A percentile compares a stretch with the other conserved stretches of the same genome.
These are phyloP conservation scores for Jasminum sambac DNA, from an alignment of 257 asterid species.

Conservation along the genomic window DNA sequence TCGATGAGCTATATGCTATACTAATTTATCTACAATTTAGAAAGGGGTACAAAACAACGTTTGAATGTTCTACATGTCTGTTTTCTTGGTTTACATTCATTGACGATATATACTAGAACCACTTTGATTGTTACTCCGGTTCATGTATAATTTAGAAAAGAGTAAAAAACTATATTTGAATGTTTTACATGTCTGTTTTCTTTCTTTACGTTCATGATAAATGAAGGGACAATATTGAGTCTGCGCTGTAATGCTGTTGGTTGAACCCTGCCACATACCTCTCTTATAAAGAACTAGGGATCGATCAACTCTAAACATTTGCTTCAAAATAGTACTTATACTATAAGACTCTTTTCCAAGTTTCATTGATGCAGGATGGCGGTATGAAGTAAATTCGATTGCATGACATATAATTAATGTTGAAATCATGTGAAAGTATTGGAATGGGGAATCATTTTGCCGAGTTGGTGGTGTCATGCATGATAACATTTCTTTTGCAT, in stretches of 20 bases:
- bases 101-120: neutral
- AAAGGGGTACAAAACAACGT: neutral
- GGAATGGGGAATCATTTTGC: neutral
- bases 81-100: neutral
- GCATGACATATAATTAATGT: neutral
- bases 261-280: too few relatives aligned
- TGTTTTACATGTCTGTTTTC: neutral
- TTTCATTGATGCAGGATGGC: neutral
- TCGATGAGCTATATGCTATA: conserved; percentile 10
- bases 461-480: neutral
- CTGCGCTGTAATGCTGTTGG: too few relatives aligned
- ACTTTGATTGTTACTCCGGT: too few relatives aligned
- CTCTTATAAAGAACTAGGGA: too few relatives aligned
- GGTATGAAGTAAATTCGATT: neutral
- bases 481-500: neutral
- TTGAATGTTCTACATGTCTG: neutral
- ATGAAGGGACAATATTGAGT: neutral
- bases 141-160: too few relatives aligned
- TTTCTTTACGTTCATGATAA: neutral
- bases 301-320: neutral
- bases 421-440: neutral
- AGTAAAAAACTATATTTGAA: neutral
- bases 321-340: neutral
- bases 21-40: conserved; percentile 6
- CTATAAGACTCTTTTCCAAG: neutral